These are phyloP conservation scores for Parathielavia appendiculata DNA, from an alignment of 495 filamentous ascomycete species.

Conservation along the genomic window DNA sequence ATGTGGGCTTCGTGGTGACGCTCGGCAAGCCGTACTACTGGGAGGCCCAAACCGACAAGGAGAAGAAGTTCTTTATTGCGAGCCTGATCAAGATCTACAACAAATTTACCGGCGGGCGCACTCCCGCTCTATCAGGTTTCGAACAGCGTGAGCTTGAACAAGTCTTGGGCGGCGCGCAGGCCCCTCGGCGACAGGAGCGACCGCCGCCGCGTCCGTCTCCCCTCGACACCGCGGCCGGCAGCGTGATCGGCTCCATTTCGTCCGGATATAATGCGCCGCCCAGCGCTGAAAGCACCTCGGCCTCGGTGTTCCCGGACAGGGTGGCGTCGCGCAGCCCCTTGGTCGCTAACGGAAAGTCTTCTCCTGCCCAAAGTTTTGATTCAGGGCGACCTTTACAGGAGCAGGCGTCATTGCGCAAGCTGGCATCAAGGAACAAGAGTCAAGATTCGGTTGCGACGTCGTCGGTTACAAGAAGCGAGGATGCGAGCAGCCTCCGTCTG, in stretches of 20 bases:
- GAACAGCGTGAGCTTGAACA: constrained; percentile 69
- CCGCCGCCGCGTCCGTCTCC: constrained; percentile 33
- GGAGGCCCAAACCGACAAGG: constrained; percentile 84
- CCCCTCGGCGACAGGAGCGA: constrained; percentile 24
- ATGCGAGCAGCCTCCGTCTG: constrained; percentile 43
- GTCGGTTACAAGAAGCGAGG: constrained; percentile 43
- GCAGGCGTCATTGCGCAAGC: constrained; percentile 40
- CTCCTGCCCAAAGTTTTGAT: constrained; percentile 44
- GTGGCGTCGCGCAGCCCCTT: constrained; percentile 29
- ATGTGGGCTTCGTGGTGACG: constrained; percentile 80
- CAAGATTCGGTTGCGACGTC: constrained; percentile 51
- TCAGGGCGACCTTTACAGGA: constrained; percentile 39
- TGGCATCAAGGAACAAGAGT: constrained; percentile 49
- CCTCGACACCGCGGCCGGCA: constrained; percentile 27
- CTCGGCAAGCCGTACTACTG: constrained; percentile 95
- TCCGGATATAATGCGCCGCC: constrained; percentile 27
- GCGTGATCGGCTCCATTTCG: constrained; percentile 24
- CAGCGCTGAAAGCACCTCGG: constrained; percentile 16
- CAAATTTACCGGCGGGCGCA: constrained; percentile 87
- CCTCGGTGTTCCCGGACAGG: constrained; percentile 20
- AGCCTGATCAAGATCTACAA: constrained; percentile 91
- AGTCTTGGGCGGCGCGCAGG: constrained; percentile 50
- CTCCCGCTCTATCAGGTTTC: constrained; percentile 77
- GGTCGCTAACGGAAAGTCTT: constrained; percentile 35
- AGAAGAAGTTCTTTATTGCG: constrained; percentile 97